Evolutionary conservation across 1,284 basidiomycete genomes (phyloP).

Genomic region (Pseudozyma flocculosa): DNA sequence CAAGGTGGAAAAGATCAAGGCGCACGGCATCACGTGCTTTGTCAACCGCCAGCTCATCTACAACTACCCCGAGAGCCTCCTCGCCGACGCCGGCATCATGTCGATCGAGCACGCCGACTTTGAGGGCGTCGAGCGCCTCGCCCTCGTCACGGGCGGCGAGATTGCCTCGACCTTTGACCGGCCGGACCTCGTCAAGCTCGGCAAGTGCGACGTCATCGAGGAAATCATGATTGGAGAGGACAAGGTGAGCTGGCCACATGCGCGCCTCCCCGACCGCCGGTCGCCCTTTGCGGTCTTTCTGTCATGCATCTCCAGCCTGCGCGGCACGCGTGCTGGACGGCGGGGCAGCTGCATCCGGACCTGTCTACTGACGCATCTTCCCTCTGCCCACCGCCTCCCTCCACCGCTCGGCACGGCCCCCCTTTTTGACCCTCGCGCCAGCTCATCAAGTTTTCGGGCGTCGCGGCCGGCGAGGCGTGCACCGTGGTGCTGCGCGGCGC

Average conservation of each 20-base stretch:
- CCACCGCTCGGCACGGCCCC: no score
- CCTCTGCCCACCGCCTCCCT: no score
- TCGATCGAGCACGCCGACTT: conserved; percentile 99
- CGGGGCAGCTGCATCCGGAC: no score
- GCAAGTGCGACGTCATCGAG: conserved; percentile 90
- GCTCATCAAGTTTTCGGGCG: conserved; percentile 98
- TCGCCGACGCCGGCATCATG: conserved; percentile 91
- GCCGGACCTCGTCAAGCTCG: conserved; percentile 90
- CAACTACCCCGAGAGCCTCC: conserved; percentile 95
- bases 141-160: conserved; percentile 95
- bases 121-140: conserved; percentile 94
- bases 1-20: conserved; percentile 91
- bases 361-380: no score
- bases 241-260: conserved; percentile 65
- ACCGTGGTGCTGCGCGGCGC: conserved; percentile 96
- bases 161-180: conserved; percentile 94
- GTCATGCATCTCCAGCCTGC: no score
- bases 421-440: conserved; percentile 54
- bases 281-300: background rate
- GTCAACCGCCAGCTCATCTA: conserved; percentile 99
- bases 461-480: conserved; percentile 97
- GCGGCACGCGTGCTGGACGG: no score
- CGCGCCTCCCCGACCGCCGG: background rate
- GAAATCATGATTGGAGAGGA: conserved; percentile 99
- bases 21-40: conserved; percentile 95